Evolutionary conservation across 805 yeast genomes (phyloP), one percentile per base, ranked within the genome.

Genomic region (Kuraishia piskuri): DNA sequence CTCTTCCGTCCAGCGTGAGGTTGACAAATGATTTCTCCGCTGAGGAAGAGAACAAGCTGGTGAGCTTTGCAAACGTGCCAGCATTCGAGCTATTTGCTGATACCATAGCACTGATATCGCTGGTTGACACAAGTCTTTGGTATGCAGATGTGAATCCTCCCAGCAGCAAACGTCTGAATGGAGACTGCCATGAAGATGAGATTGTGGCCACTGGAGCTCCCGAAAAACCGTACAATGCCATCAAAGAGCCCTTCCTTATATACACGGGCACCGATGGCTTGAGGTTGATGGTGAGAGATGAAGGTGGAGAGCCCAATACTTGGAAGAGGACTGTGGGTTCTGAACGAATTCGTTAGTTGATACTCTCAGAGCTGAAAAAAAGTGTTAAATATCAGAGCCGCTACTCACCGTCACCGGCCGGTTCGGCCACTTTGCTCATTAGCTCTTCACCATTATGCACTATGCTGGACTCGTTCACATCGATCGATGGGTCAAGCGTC

Each of bases 201-300:
- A 31, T 12, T 12, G 40, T 31, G 8, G 40, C 40, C 17, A n/a
- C 40, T 4, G 40, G 40, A 10, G 37, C 45, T 12, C 24, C 52
- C 51, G 52, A 58, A 19, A 50, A 54, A 0, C 67, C 59, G 55
- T 73, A 78, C 1, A 83, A 63, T 2, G 83, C 70, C 50, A 83
- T 64, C 26, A 84, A 61, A 0, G 85, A 71, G 2, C 81, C 78
- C 45, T 73, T 69, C 46, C 75, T 70, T 12, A 82, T 65, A 56
- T 71, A 69, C 1, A 81, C 64, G 0, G 88, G 86, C 1, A 79
- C 67, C 0, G 87, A 82, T 0, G 88, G 82, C 1, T 84, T 83
- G n/a, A 79, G 61, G 0, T 73, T 67, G n/a, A 82, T 63, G 5
- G 78, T 69, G 22, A 82, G 64, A 0, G 80, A 69, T 0, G 82